A percentile compares a stretch with the other conserved stretches of the same genome.
Conservation (phyloP, 495 filamentous ascomycete genomes). For the Hypoxylon lienhwacheense region DNA sequence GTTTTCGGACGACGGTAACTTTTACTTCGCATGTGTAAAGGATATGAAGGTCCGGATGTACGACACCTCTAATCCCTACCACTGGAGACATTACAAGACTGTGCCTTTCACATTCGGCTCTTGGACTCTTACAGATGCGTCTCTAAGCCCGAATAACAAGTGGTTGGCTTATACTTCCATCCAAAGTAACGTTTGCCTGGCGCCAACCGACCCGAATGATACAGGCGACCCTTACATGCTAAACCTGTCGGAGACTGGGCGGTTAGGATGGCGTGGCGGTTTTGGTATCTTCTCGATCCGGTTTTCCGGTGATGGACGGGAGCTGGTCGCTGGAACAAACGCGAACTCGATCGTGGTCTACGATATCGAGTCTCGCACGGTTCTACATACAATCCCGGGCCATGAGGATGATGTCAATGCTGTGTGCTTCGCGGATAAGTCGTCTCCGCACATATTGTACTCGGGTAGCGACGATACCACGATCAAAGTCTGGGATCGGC, state of each 20-base stretch:
- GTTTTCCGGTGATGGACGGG: conserved; percentile 89
- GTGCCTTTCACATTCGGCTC: conserved; percentile 81
- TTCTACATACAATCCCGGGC: conserved; percentile 73
- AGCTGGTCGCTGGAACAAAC: conserved; percentile 86
- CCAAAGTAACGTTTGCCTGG: conserved; percentile 75
- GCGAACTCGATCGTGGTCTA: conserved; percentile 84
- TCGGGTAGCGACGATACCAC: conserved; percentile 95
- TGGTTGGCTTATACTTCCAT: conserved; percentile 90
- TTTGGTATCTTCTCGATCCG: conserved; percentile 84
- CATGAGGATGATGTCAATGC: conserved; percentile 94
- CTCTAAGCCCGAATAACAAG: conserved; percentile 86
- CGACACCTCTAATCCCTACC: conserved; percentile 92
- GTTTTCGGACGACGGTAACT: conserved; percentile 95
- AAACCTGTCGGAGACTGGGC: conserved; percentile 62
- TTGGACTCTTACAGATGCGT: conserved; percentile 97
- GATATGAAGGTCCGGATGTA: conserved; percentile 96
- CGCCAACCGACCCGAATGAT: conserved; percentile 82
- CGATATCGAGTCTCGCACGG: conserved; percentile 77
- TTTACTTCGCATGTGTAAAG: conserved; percentile 93
- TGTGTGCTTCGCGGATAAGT: conserved; percentile 89
- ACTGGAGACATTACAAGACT: conserved; percentile 95
- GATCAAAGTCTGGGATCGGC: conserved; percentile 94
- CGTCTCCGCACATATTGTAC: conserved; percentile 92
- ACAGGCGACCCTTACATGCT: conserved; percentile 73
- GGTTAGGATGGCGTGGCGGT: conserved; percentile 43